Evolutionary conservation across 2,329 filamentous ascomycete genomes (phyloP), one percentile per base, ranked within the genome.

Genomic region (Xylaria sp.): DNA sequence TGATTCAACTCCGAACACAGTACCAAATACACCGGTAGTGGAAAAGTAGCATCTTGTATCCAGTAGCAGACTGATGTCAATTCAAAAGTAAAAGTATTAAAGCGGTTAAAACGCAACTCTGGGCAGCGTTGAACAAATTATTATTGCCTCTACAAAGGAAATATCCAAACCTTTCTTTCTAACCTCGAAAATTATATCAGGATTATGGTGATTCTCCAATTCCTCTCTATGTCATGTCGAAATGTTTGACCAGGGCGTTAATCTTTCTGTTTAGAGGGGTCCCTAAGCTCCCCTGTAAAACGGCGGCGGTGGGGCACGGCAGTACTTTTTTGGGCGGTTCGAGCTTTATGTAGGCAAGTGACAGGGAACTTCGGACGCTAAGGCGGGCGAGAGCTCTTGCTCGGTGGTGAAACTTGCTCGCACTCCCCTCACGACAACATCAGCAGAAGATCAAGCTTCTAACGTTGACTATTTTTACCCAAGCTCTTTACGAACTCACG

Each of bases 261-360:
- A 6, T n/a, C 28, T 28, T 37, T 50, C 12, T 23, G 6, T 18
- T 15, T 9, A 2, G 7, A 32, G 52, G 41, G 63, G 39, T 41
- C 28, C 10, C 18, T 15, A 50, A 56, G 51, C n/a, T 65, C 58
- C 56, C 52, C 39, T 62, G 48, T 9, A 59, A 46, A 25, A 25
- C 23, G 34, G 41, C 8, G 68, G 75, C 75, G 76, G 75, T 75
- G 71, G 71, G 28, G 20, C 3, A 15, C 2, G 75, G 76, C 76
- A 77, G 69, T 76, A 75, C 64, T 63, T 41, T 63, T 41, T 63
- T 59, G 57, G 65, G 50, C 62, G 66, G 62, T 63, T 63, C 58
- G 51, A 58, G 70, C 60, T 63, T 63, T 28, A 4, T 4, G 28
- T 28, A 58, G 57, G 3, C 12, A 28, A 28, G 51, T 46, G 66